Conservation (phyloP, 768 basidiomycete species). For the Fistulinella prunicolor region DNA sequence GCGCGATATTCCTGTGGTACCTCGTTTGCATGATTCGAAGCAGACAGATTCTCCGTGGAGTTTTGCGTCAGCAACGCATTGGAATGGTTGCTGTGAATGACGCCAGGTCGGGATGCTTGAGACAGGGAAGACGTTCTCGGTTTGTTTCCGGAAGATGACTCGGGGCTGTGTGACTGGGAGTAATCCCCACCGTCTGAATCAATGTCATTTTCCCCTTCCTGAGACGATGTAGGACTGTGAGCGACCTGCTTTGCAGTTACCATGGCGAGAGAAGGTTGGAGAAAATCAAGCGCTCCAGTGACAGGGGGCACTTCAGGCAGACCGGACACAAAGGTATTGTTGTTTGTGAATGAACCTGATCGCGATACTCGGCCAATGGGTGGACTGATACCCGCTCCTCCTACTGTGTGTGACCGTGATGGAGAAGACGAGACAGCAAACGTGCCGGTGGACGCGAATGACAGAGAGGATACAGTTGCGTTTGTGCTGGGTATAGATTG, state of each 20-base stretch:
- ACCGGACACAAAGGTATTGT: conserved; percentile 40
- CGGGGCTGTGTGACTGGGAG: conserved; percentile 31
- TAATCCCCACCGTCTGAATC: conserved; percentile 41
- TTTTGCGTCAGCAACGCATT: conserved; percentile 13
- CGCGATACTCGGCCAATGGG: conserved; percentile 54
- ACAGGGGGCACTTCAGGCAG: conserved; percentile 28
- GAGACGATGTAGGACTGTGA: conserved; percentile 36
- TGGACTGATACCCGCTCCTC: conserved; percentile 29
- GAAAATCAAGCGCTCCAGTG: conserved; percentile 31
- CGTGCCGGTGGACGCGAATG: conserved; percentile 31
- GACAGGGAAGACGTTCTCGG: conserved; percentile 22
- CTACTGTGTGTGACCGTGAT: conserved; percentile 18
- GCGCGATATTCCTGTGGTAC: conserved; percentile 76
- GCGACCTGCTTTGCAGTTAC: conserved; percentile 9
- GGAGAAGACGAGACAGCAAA: conserved; percentile 30
- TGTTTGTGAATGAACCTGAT: conserved; percentile 53
- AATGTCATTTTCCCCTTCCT: conserved; percentile 51
- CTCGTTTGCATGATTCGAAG: conserved; percentile 48
- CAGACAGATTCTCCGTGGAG: conserved; percentile 27
- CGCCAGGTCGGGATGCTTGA: conserved; percentile 17
- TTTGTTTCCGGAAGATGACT: conserved; percentile 28
- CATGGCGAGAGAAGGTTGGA: conserved; percentile 19
- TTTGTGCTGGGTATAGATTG: conserved; percentile 34
- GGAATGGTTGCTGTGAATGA: conserved; percentile 15
- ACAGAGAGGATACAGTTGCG: conserved; percentile 27